Percentiles rank a stretch among this genome's conserved stretches.
phyloP scores from a whole-genome alignment of 2,329 filamentous ascomycete species.

The Aspergillus brunneoviolaceus region DNA sequence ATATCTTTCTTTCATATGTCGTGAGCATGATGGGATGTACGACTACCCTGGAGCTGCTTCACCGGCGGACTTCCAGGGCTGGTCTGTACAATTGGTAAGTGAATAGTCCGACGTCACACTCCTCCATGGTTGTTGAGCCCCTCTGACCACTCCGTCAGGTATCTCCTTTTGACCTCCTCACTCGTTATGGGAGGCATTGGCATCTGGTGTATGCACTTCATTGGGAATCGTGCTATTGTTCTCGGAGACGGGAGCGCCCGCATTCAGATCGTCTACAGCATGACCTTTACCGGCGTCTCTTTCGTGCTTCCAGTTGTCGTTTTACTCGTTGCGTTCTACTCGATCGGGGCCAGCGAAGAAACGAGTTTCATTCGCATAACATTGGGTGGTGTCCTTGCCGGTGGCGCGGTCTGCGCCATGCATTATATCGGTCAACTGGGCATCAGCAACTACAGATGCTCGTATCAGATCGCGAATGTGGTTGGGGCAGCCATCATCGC shows the following conservation, averaged over 20 bases:
- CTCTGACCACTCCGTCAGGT: constrained; percentile 42
- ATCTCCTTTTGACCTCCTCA: constrained; percentile 63
- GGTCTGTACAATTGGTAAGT: constrained; percentile 69
- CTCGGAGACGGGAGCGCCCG: constrained; percentile 62
- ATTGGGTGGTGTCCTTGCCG: constrained; percentile 67
- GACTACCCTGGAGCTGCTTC: constrained; percentile 78
- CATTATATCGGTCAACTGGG: constrained; percentile 85
- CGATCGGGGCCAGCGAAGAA: constrained; percentile 61
- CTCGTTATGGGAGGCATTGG: constrained; percentile 72
- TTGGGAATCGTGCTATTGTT: constrained; percentile 76
- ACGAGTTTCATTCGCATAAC: constrained; percentile 60
- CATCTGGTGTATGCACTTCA: constrained; percentile 80
- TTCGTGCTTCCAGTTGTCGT: constrained; percentile 79
- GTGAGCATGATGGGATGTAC: constrained; percentile 73
- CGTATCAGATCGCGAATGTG: constrained; percentile 61
- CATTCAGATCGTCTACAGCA: constrained; percentile 72
- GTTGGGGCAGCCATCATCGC: constrained; percentile 71
- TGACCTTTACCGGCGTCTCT: constrained; percentile 70
- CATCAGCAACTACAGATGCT: constrained; percentile 71
- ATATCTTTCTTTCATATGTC: constrained; percentile 67
- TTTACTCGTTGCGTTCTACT: constrained; percentile 69
- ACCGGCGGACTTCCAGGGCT: constrained; percentile 68
- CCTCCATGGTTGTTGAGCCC: too few relatives aligned
- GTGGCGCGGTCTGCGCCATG: constrained; percentile 77
- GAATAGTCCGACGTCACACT: neutral